These are phyloP conservation scores for Microbotryomycetes sp. DNA, from an alignment of 1,284 basidiomycete species.

Conservation along the genomic window DNA sequence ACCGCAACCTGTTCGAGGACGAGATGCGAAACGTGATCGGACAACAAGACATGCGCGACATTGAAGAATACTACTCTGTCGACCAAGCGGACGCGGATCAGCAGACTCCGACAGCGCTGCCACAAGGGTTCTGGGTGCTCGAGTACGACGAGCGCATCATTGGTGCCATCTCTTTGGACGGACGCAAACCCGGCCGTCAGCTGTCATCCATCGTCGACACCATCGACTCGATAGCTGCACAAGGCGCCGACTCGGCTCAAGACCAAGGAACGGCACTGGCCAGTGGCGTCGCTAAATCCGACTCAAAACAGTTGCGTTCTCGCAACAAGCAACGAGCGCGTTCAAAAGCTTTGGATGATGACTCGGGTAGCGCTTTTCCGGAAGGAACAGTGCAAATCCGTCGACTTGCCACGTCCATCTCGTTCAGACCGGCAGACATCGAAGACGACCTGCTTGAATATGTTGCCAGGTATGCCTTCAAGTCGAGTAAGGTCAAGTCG, in stretches of 20 bases:
- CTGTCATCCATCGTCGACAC: slow-evolving; percentile 25
- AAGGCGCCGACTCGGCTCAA: not conserved
- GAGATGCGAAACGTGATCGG: slow-evolving; percentile 27
- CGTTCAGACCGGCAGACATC: slow-evolving; percentile 27
- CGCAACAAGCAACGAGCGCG: not conserved
- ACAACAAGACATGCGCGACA: slow-evolving; percentile 26
- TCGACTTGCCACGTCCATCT: slow-evolving; percentile 22
- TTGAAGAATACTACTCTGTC: slow-evolving; percentile 19
- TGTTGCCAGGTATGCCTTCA: slow-evolving; percentile 16
- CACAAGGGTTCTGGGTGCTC: slow-evolving; percentile 29
- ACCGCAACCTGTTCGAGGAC: slow-evolving; percentile 23
- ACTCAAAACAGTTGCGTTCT: not conserved
- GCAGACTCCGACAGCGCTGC: not conserved
- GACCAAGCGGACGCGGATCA: not conserved
- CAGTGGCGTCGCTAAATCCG: not conserved
- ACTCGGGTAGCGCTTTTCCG: slow-evolving; percentile 3
- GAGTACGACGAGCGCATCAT: slow-evolving; percentile 29
- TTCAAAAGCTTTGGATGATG: not conserved
- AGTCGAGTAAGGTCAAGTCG: slow-evolving; percentile 1
- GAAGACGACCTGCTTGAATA: slow-evolving; percentile 28
- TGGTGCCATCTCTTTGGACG: slow-evolving; percentile 23
- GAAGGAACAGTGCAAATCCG: slow-evolving; percentile 21
- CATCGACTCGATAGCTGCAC: not conserved
- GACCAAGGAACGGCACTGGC: not conserved
- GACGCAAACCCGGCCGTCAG: slow-evolving; percentile 17